Conservation (phyloP, 1,284 basidiomycete species). For the Paramarasmius palmivorus region DNA sequence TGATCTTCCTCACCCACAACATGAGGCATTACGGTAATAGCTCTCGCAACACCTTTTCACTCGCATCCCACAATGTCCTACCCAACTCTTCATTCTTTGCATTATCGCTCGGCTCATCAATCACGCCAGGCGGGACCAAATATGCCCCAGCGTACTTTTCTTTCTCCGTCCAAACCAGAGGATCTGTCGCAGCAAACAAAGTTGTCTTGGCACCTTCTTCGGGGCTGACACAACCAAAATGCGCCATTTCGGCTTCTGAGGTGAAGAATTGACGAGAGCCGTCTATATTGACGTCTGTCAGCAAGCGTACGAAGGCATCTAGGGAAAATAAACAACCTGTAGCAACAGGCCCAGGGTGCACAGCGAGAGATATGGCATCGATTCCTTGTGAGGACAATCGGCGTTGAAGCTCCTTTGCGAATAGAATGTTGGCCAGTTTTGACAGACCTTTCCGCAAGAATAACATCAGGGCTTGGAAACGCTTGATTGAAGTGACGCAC, state of each 20-base stretch:
- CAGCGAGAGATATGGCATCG: constrained; percentile 28
- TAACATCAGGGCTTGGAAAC: no score
- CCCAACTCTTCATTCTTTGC: constrained; percentile 37
- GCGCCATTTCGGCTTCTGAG: background rate
- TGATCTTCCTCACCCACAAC: no score
- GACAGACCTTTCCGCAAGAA: no score
- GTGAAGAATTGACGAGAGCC: background rate
- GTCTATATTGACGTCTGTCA: background rate
- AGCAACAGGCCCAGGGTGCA: constrained; percentile 39
- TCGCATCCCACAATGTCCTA: constrained; percentile 43
- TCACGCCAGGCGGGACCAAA: constrained; percentile 7
- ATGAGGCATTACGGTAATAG: no score
- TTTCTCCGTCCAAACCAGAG: constrained; percentile 11
- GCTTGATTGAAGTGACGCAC: no score
- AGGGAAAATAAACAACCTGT: constrained; percentile 28
- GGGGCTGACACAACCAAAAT: background rate
- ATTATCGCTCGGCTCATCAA: constrained; percentile 13
- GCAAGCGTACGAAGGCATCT: no score
- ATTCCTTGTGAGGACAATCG: constrained; percentile 27
- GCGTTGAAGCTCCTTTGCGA: constrained; percentile 38
- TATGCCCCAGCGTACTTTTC: constrained; percentile 8
- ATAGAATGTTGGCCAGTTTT: constrained; percentile 43
- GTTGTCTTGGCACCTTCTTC: constrained; percentile 9
- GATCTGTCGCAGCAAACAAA: constrained; percentile 7
- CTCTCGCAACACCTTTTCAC: constrained; percentile 26